Percentiles rank a stretch among this genome's conserved stretches.
These are phyloP conservation scores for Citrus reticulata DNA, from an alignment of 345 rosid genomes.

Conservation along the genomic window DNA sequence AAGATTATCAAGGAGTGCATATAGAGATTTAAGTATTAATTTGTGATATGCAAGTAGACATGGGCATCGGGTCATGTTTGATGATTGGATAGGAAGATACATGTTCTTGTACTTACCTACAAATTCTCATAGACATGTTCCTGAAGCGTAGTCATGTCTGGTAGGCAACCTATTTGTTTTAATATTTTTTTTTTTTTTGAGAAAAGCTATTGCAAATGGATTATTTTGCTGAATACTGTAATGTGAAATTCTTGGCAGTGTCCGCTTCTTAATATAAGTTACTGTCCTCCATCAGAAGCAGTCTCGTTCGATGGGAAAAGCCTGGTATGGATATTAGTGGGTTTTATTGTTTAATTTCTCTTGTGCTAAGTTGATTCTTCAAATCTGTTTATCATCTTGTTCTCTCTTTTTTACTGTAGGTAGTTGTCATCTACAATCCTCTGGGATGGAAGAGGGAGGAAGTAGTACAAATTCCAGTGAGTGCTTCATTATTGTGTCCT, in stretches of 20 bases:
- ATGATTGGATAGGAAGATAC: neutral
- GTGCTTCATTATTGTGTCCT: constrained; percentile 19
- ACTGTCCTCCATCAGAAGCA: constrained; percentile 89
- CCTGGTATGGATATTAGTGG: constrained; percentile 47
- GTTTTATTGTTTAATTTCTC: constrained; percentile 4
- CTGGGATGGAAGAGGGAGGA: constrained; percentile 89
- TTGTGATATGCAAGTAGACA: neutral
- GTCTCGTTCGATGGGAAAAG: constrained; percentile 51
- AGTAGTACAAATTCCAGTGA: constrained; percentile 73
- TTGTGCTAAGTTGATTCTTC: constrained; percentile 11
- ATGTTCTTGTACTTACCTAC: neutral
- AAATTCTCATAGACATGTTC: neutral
- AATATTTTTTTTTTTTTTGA: neutral
- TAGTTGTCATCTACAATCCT: constrained; percentile 76
- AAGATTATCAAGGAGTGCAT: neutral
- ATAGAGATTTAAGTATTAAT: neutral
- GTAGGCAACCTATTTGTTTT: neutral
- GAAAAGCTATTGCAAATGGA: neutral
- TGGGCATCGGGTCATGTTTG: neutral
- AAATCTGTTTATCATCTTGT: constrained; percentile 9
- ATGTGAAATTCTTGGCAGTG: constrained; percentile 45
- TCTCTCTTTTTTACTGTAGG: constrained; percentile 36
- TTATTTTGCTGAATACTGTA: neutral
- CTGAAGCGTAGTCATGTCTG: neutral
- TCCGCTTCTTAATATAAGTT: constrained; percentile 88